A percentile compares a stretch with the other conserved stretches of the same genome.
phyloP scores from a whole-genome alignment of 163 green algal genomes.

The Scenedesmus sp. region DNA sequence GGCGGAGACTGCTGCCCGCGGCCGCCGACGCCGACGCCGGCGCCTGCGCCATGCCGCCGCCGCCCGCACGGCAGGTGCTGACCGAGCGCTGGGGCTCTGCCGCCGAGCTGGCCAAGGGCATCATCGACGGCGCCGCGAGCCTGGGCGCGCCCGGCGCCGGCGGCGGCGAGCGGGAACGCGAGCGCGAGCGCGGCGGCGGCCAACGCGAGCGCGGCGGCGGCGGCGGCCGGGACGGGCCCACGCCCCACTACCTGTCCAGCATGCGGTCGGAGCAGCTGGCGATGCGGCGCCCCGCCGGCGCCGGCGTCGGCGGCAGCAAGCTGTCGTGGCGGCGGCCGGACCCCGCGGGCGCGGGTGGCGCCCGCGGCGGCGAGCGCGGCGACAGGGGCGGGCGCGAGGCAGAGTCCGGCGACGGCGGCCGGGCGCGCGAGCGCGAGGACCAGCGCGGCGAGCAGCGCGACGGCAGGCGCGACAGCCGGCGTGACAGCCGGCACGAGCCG shows the following conservation, averaged over 20 bases:
- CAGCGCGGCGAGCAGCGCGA: neutral
- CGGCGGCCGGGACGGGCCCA: neutral
- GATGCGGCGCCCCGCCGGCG: constrained; percentile 53
- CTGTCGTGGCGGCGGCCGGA: constrained; percentile 34
- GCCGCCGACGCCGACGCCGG: too few relatives aligned
- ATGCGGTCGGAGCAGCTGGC: constrained; percentile 43
- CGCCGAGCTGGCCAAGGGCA: constrained; percentile 34
- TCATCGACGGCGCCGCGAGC: constrained; percentile 31
- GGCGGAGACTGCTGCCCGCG: too few relatives aligned
- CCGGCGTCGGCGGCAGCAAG: constrained; percentile 3
- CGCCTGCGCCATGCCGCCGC: too few relatives aligned
- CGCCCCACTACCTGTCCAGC: constrained; percentile 55
- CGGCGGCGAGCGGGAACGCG: neutral
- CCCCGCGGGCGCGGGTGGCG: neutral
- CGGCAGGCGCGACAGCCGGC: neutral
- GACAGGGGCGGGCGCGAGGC: too few relatives aligned
- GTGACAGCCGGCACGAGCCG: neutral
- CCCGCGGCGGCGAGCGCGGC: neutral
- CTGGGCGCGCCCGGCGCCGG: too few relatives aligned
- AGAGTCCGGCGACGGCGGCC: too few relatives aligned
- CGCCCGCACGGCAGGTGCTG: constrained; percentile 12
- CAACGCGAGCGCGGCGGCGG: neutral
- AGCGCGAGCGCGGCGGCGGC: neutral
- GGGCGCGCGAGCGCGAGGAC: neutral
- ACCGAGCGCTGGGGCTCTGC: constrained; percentile 40